Base-by-base conservation (phyloP, 176 grass and related monocot genomes). In the Bromus sterilis region DNA sequence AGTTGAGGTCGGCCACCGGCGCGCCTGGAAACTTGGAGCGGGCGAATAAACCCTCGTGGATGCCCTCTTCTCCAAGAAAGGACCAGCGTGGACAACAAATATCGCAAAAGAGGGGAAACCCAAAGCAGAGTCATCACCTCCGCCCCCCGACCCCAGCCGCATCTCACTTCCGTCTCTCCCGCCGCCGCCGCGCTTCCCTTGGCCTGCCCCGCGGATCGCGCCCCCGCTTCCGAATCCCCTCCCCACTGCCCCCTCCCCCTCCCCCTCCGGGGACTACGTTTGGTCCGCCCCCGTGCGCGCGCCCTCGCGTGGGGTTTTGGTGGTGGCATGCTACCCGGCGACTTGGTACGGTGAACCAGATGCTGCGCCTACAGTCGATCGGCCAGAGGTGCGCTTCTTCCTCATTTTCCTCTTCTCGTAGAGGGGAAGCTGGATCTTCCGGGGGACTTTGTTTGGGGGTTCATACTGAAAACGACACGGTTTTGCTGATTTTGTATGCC, bases 321-420 rank as follows among this genome's bases (percentile, higher is more conserved):
- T 53, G 59, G 42, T 57, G 67, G 60, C 42, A 81, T 76, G 70
- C 36, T 71, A 56, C 13, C 25, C 18, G 80, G 80, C 62, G 76
- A 71, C 20, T 57, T 82, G 44, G 16, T 65, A 57, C 44, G 32
- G 43, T 86, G 74, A 66, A 77, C 64, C 34, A 81, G 64, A 93
- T 93, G 91, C 76, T 85, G 55, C 77, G 91, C 68, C 79, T 93
- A 61, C 20, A 88, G 49, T 86, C 76, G 4, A 24, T 91, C 57
- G 55, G 89, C 66, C 81, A 85, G 87, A 93, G 91, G 91, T 93
- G 75, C 65, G 74, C 43, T 30, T 42, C 33, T 30, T 35, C 49
- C 10, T 13, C 56, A 26, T 71, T 30, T 2, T 20, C 23, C 29
- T 24, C 20, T 80, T 18, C 26, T 82, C 48, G 77, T 67, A 48